phyloP scores from a whole-genome alignment of 139 green algal species.

The Micromonas commoda region DNA sequence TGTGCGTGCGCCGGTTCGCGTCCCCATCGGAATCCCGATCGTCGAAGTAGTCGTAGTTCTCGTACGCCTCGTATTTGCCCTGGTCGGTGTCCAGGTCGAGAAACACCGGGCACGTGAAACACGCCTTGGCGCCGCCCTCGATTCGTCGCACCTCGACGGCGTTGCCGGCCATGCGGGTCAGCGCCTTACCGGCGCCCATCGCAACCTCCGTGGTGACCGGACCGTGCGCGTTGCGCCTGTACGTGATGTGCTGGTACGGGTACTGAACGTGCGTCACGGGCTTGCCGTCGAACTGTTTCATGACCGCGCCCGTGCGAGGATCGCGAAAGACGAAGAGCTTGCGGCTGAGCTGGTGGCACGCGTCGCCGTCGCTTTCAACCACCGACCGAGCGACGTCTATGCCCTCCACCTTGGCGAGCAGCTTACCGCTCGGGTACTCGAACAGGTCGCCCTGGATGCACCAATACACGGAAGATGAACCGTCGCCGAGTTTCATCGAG shows the following conservation, averaged over 20 bases:
- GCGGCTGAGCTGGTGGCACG: conserved; percentile 5
- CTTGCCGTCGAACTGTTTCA: neutral
- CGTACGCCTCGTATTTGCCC: neutral
- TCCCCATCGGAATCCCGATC: too few relatives aligned
- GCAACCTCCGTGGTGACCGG: neutral
- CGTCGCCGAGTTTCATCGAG: neutral
- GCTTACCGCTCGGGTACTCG: conserved; percentile 16
- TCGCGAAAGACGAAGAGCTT: conserved; percentile 23
- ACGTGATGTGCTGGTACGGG: conserved; percentile 8
- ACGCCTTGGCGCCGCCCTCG: neutral
- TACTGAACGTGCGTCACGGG: neutral
- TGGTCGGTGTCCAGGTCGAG: neutral
- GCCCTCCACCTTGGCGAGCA: conserved; percentile 16
- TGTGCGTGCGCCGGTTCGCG: too few relatives aligned
- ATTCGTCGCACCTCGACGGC: neutral
- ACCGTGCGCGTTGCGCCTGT: neutral
- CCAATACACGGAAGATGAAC: neutral
- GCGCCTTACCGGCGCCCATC: neutral
- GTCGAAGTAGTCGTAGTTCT: neutral
- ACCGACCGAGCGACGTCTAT: conserved; percentile 1
- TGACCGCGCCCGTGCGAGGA: neutral
- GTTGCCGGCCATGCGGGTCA: neutral
- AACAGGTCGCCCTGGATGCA: conserved; percentile 10
- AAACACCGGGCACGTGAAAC: neutral
- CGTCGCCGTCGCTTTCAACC: neutral